Conservation (phyloP, 208 protist species). For the Trypanosoma caninum region DNA sequence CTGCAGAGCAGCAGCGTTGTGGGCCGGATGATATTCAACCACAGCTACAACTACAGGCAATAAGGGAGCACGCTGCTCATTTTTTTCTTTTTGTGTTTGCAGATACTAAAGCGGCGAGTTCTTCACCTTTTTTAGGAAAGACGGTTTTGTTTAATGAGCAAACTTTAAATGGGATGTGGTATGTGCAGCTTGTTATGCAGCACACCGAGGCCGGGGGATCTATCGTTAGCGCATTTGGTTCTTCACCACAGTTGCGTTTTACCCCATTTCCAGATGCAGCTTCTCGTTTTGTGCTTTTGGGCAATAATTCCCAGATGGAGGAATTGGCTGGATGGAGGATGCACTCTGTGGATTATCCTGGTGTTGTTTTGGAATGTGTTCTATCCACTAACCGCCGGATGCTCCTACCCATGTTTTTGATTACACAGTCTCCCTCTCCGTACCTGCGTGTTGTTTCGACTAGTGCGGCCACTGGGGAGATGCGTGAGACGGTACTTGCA, state of each 20-base stretch:
- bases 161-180: not conserved
- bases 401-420: not conserved
- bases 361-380: not conserved
- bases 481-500: not conserved
- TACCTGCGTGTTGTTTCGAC: not conserved
- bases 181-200: conserved; percentile 11
- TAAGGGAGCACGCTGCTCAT: not conserved
- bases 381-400: not conserved
- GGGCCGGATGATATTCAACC: not conserved
- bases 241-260: not conserved
- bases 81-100: conserved; percentile 7
- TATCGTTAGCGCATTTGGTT: not conserved
- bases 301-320: not conserved
- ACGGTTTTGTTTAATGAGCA: no score
- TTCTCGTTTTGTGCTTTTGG: conserved; percentile 11
- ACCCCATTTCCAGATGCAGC: conserved; percentile 1
- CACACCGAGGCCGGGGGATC: not conserved
- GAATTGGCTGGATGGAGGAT: not conserved
- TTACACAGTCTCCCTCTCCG: not conserved
- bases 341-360: conserved; percentile 3
- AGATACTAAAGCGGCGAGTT: not conserved
- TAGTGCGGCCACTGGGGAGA: not conserved
- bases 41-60: conserved; percentile 6
- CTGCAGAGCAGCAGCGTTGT: not conserved
- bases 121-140: not conserved